phyloP scores from a whole-genome alignment of 345 rosid genomes.

The Turnera subulata region DNA sequence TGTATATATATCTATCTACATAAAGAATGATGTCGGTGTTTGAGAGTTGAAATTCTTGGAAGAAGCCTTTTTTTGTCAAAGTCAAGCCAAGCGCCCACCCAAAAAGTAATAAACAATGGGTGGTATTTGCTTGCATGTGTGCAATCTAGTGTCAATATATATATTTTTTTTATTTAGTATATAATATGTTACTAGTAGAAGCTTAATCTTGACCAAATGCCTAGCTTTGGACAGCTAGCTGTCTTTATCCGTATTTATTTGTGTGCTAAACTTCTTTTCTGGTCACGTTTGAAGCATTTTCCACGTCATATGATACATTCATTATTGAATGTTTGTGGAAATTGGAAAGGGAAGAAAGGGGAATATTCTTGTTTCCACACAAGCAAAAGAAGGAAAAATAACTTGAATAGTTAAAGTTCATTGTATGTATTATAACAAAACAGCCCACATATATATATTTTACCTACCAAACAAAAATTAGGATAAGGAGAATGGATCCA shows the following conservation, averaged over 20 bases:
- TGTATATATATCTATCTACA: not conserved
- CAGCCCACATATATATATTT: too few species aligned
- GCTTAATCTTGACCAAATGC: conserved; percentile 10
- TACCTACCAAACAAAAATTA: too few species aligned
- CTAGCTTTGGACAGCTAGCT: not conserved
- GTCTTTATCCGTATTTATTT: not conserved
- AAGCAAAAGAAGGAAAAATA: not conserved
- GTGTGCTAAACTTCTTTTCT: not conserved
- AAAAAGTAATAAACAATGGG: conserved; percentile 7
- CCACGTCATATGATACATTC: conserved; percentile 15
- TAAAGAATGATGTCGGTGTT: conserved; percentile 13
- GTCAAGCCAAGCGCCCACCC: conserved; percentile 27
- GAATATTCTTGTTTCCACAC: not conserved
- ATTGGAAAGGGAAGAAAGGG: not conserved
- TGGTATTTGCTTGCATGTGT: not conserved
- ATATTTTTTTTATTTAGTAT: not conserved
- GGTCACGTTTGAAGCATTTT: conserved; percentile 6
- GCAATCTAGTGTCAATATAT: not conserved
- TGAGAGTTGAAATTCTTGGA: not conserved
- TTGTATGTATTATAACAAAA: too few species aligned
- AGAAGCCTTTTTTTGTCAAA: conserved; percentile 2
- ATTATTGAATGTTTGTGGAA: not conserved
- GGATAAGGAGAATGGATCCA: too few species aligned
- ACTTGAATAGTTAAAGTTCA: too few species aligned
- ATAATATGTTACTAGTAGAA: not conserved